Evolutionary conservation across 352 stramenopile species (phyloP).

Genomic region (Phytophthora chlamydospora): DNA sequence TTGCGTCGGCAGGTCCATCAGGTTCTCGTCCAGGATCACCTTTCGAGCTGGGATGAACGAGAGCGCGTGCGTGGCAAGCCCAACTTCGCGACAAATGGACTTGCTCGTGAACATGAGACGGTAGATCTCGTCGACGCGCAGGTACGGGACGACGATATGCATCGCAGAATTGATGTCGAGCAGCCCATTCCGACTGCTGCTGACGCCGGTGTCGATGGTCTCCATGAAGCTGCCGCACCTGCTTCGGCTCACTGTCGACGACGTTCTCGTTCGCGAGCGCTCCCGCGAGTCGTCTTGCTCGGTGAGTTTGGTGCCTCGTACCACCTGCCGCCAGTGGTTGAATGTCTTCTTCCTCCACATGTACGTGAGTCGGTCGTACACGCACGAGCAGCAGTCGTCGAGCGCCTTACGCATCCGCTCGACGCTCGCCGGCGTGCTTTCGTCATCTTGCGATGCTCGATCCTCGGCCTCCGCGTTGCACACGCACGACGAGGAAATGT

Average conservation of each 20-base stretch:
- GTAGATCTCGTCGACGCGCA: conserved; percentile 64
- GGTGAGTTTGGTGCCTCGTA: conserved; percentile 18
- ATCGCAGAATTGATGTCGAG: conserved; percentile 46
- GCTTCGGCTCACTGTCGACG: conserved; percentile 18
- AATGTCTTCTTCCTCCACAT: conserved; percentile 85
- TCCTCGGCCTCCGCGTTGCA: conserved; percentile 56
- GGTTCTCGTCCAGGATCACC: conserved; percentile 51
- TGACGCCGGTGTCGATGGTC: conserved; percentile 20
- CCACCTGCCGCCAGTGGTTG: conserved; percentile 66
- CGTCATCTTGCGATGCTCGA: conserved; percentile 22
- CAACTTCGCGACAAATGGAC: conserved; percentile 49
- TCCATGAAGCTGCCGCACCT: conserved; percentile 25
- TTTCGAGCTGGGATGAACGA: conserved; percentile 66
- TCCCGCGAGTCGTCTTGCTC: conserved; percentile 3
- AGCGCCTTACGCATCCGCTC: conserved; percentile 29
- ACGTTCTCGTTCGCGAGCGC: conserved; percentile 15
- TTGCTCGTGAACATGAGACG: conserved; percentile 54
- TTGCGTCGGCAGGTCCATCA: conserved; percentile 42
- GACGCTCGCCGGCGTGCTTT: conserved; percentile 2
- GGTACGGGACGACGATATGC: conserved; percentile 49
- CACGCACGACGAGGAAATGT: conserved; percentile 60
- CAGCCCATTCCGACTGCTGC: conserved; percentile 21
- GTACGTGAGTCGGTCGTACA: conserved; percentile 74
- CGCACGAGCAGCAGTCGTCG: conserved; percentile 67
- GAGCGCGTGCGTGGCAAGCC: conserved; percentile 41